A percentile compares a stretch with the other conserved stretches of the same genome.
Evolutionary conservation across 176 grass and related monocot species (phyloP).

Genomic region (bread wheat (Triticum aestivum)): DNA sequence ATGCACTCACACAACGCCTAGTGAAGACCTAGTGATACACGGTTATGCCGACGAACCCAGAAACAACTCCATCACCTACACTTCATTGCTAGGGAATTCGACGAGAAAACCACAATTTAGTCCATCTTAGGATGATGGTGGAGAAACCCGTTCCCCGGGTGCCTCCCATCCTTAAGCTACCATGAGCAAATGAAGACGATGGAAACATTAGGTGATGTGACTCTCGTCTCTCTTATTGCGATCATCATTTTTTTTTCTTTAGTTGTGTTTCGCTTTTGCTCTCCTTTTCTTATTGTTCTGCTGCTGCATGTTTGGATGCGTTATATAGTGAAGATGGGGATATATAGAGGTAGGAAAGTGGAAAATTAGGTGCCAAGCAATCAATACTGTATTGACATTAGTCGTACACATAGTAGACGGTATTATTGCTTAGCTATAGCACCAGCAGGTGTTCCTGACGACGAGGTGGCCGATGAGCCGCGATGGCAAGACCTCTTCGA

Average conservation of each 20-base stretch:
- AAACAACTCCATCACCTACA: too few species aligned
- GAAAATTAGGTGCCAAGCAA: too few species aligned
- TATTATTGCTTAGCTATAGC: too few species aligned
- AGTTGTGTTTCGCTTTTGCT: background rate
- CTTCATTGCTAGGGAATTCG: too few species aligned
- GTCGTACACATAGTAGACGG: too few species aligned
- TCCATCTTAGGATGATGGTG: too few species aligned
- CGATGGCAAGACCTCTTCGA: slow-evolving; percentile 51
- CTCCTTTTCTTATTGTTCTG: background rate
- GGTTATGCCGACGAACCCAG: too few species aligned
- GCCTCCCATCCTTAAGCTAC: background rate
- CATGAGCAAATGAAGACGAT: background rate
- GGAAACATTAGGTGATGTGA: background rate
- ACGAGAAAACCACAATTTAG: background rate
- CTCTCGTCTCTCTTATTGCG: background rate
- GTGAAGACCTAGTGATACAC: too few species aligned
- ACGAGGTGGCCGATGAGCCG: slow-evolving; percentile 48
- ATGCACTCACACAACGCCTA: too few species aligned
- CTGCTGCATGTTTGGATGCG: background rate
- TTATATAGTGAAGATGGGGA: background rate
- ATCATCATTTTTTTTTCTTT: background rate
- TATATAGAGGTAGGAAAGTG: too few species aligned
- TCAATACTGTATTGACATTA: too few species aligned
- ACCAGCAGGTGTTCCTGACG: background rate
- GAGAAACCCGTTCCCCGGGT: too few species aligned